These are phyloP conservation scores for Trichosanthes truncata DNA, from an alignment of 306 rosid species.

Conservation along the genomic window DNA sequence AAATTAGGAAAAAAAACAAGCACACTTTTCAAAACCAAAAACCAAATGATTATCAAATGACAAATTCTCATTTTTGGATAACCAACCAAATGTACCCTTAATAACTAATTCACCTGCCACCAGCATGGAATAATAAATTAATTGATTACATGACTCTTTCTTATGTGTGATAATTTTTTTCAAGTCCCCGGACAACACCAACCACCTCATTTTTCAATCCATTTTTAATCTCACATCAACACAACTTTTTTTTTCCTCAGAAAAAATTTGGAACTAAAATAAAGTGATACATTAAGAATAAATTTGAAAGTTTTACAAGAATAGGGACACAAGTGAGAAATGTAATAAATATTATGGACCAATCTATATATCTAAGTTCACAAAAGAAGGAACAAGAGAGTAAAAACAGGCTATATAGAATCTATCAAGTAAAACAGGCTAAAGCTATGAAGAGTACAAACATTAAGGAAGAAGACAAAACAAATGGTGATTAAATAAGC, in stretches of 20 bases:
- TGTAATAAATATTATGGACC: background rate
- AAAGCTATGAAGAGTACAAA: background rate
- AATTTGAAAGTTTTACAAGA: background rate
- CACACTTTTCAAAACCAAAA: no score
- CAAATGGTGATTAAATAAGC: background rate
- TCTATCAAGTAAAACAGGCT: background rate
- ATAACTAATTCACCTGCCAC: no score
- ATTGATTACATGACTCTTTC: background rate
- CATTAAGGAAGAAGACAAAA: background rate
- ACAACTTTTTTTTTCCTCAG: no score
- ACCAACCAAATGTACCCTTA: no score
- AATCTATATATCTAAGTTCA: background rate
- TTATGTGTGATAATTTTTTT: no score
- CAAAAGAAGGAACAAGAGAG: background rate
- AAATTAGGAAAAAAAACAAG: no score
- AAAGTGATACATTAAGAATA: background rate
- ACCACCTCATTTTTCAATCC: background rate
- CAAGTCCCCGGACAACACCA: background rate
- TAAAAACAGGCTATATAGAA: background rate
- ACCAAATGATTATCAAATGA: no score
- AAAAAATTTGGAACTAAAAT: background rate
- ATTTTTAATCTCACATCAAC: no score
- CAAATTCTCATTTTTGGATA: no score
- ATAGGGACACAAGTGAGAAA: background rate
- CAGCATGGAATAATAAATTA: no score